Conservation (phyloP, 1,284 basidiomycete species). For the Uromyces viciae-fabae region DNA sequence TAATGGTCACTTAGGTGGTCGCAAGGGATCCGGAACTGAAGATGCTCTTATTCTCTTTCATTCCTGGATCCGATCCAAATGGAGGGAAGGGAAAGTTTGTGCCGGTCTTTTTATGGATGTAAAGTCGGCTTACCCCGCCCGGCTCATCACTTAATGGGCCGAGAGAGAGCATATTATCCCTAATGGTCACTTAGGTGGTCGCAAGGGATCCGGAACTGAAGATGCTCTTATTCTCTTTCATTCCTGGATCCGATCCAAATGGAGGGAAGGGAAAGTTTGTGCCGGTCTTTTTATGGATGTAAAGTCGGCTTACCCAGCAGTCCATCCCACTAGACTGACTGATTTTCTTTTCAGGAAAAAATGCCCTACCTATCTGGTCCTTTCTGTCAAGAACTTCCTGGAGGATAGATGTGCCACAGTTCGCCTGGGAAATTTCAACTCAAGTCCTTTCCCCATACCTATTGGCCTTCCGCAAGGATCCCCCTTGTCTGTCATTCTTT, state of each 20-base stretch:
- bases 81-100: too few species aligned
- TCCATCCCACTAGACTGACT: not conserved
- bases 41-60: not conserved
- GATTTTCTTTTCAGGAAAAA: not conserved
- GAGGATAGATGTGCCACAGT: too few species aligned
- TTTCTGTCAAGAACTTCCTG: not conserved
- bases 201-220: not conserved
- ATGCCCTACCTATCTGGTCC: not conserved
- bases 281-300: not conserved
- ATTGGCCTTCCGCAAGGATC: conserved; percentile 11
- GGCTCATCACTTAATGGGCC: not conserved
- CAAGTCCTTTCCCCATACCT: not conserved
- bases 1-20: not conserved
- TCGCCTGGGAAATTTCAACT: not conserved
- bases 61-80: too few species aligned
- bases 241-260: too few species aligned
- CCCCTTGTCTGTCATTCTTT: conserved; percentile 1
- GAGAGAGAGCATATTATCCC: not conserved
- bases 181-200: not conserved
- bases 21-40: not conserved
- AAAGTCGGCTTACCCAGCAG: not conserved
- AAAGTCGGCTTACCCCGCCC: too few species aligned
- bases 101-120: too few species aligned
- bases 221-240: not conserved
- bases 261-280: too few species aligned